These are phyloP conservation scores for Daldinia eschscholtzii DNA, from an alignment of 2,329 filamentous ascomycete genomes.

Conservation along the genomic window DNA sequence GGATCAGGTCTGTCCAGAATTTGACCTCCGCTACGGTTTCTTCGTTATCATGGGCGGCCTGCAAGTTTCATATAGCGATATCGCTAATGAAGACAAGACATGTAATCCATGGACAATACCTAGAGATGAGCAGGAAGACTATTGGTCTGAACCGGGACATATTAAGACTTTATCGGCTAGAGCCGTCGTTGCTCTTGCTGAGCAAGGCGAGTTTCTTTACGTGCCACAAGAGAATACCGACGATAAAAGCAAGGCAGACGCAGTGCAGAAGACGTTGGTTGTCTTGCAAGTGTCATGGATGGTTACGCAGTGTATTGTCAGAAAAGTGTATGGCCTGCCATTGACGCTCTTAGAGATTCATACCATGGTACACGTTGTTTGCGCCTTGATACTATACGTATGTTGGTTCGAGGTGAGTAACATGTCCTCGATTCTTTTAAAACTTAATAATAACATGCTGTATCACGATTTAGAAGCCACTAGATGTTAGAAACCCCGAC, in stretches of 20 bases:
- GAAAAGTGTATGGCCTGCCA: not conserved
- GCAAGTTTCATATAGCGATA: not conserved
- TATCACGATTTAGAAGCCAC: not conserved
- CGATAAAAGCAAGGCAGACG: conserved; percentile 9
- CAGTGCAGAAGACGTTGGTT: not conserved
- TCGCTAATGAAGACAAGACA: not conserved
- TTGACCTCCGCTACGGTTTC: conserved; percentile 2
- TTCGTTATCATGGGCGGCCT: conserved; percentile 11
- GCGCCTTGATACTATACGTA: not conserved
- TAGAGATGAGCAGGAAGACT: no score
- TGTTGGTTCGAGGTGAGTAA: conserved; percentile 11
- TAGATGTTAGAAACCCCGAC: not conserved
- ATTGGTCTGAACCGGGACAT: no score
- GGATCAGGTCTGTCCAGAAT: not conserved
- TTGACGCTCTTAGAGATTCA: conserved; percentile 9
- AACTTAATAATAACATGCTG: not conserved
- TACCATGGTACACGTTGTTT: conserved; percentile 9
- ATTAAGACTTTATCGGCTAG: not conserved
- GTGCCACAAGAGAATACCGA: not conserved
- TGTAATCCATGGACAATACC: no score
- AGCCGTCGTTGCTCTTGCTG: not conserved
- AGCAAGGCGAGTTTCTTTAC: not conserved
- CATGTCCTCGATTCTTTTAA: not conserved
- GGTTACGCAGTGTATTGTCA: conserved; percentile 1
- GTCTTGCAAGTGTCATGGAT: conserved; percentile 3